These are phyloP conservation scores for Penicillium freii DNA, from an alignment of 2,329 filamentous ascomycete genomes.

Conservation along the genomic window DNA sequence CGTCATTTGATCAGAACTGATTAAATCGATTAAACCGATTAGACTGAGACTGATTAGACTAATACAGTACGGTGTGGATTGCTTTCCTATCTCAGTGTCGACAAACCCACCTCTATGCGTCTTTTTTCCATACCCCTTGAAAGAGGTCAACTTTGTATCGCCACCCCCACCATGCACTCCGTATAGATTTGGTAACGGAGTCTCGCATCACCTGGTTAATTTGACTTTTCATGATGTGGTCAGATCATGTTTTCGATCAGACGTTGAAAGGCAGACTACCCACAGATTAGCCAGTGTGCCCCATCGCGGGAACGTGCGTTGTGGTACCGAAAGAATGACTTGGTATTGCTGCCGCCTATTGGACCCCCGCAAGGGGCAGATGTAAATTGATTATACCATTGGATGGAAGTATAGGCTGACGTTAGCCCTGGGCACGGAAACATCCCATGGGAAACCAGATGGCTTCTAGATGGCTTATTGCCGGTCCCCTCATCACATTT, in stretches of 20 bases:
- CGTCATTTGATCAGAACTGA: background rate
- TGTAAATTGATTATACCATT: background rate
- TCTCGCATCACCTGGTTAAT: background rate
- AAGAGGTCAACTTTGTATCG: background rate
- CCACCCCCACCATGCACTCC: constrained; percentile 15
- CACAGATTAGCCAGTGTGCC: background rate
- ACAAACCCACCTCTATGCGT: background rate
- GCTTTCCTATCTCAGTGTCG: background rate
- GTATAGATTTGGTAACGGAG: background rate
- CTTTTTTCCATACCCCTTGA: background rate
- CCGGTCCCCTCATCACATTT: background rate
- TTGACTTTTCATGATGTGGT: background rate
- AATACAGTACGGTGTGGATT: background rate
- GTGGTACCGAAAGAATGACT: background rate
- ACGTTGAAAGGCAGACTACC: background rate
- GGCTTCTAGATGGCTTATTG: background rate
- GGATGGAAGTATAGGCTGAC: background rate
- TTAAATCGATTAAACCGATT: background rate
- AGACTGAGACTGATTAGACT: background rate
- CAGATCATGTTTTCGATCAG: constrained; percentile 3
- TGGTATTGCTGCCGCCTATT: background rate
- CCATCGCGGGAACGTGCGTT: background rate
- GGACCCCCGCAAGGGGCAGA: background rate
- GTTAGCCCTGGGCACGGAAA: background rate
- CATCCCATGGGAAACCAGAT: background rate